Evolutionary conservation across 148 eudicot genomes (phyloP).

Genomic region (Cornus controversa): DNA sequence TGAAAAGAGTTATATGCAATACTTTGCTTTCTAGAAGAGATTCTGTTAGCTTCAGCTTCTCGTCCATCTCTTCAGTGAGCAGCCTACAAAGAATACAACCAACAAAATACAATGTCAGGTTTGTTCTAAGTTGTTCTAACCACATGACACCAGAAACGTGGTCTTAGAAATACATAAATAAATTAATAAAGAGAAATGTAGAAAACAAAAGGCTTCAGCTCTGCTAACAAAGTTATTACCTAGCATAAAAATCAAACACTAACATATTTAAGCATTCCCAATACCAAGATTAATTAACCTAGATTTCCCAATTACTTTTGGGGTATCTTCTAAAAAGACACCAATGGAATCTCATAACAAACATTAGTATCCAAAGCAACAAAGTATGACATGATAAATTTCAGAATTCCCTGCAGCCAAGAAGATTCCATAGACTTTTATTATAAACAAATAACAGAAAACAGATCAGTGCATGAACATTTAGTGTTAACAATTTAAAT

Average conservation of each 20-base stretch:
- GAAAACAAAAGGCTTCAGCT: neutral
- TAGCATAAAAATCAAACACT: neutral
- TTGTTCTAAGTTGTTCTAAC: neutral
- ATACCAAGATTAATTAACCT: neutral
- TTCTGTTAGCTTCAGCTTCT: constrained; percentile 71
- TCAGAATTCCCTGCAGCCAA: neutral
- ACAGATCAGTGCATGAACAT: no score
- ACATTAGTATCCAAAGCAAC: neutral
- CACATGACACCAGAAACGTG: neutral
- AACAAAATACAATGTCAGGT: constrained; percentile 10
- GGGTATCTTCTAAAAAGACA: neutral
- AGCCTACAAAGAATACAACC: constrained; percentile 29
- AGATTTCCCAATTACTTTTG: neutral
- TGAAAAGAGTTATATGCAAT: constrained; percentile 13
- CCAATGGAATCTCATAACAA: neutral
- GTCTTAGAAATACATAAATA: neutral
- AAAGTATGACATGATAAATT: no score
- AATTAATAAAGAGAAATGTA: no score
- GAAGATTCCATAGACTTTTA: neutral
- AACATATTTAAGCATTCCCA: neutral
- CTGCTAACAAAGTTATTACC: constrained; percentile 3
- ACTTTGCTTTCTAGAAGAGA: constrained; percentile 75
- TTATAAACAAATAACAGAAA: no score
- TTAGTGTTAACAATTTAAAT: neutral
- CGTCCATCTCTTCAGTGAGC: constrained; percentile 75